These are phyloP conservation scores for Magnolia sinica DNA, from an alignment of 164 flowering plant species.

Conservation along the genomic window DNA sequence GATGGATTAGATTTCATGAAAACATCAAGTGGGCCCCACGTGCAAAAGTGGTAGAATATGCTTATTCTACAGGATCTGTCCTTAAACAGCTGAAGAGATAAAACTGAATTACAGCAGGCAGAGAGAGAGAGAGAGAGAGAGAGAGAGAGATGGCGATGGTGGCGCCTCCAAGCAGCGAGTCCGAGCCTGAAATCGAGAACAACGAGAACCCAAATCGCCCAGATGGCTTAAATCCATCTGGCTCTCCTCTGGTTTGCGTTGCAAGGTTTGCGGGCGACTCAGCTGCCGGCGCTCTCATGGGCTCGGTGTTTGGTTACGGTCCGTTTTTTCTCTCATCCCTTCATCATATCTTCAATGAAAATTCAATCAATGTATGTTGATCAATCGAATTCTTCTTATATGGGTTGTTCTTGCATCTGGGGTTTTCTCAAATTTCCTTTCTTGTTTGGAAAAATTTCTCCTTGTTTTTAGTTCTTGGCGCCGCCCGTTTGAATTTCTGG, in stretches of 20 bases:
- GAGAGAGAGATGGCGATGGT: conserved; percentile 36
- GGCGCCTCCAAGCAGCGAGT: conserved; percentile 37
- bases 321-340: neutral
- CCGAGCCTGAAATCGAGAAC: conserved; percentile 29
- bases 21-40: no score
- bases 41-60: no score
- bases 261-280: conserved; percentile 67
- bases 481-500: neutral
- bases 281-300: conserved; percentile 80
- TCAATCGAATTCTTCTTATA: neutral
- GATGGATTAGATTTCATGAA: no score
- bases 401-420: neutral
- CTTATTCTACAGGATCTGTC: no score
- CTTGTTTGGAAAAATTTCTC: neutral
- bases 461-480: neutral
- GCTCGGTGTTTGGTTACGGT: conserved; percentile 94
- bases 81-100: no score
- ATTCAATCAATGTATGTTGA: neutral
- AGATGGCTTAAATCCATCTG: conserved; percentile 8
- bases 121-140: neutral
- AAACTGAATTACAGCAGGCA: neutral
- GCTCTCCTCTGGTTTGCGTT: conserved; percentile 59
- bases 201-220: conserved; percentile 6
- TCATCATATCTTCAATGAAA: neutral
- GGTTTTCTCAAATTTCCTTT: neutral